A percentile compares a stretch with the other conserved stretches of the same genome.
Conservation (phyloP, 495 filamentous ascomycete species). For the Saxophila tyrrhenica region DNA sequence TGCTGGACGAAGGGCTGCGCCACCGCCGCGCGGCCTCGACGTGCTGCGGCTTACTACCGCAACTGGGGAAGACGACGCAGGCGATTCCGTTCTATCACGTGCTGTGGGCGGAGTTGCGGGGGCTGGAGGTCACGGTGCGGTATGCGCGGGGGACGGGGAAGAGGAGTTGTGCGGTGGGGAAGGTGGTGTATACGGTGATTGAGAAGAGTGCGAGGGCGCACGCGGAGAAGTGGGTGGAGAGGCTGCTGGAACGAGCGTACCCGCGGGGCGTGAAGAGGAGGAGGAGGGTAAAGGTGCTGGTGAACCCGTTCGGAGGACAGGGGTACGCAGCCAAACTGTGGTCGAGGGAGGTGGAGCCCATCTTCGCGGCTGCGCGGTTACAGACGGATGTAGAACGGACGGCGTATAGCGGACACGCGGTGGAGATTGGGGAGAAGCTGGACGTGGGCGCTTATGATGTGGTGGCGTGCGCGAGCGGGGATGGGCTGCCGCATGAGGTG, state of each 20-base stretch:
- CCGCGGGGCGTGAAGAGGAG: slow-evolving; percentile 48
- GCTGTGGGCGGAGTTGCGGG: slow-evolving; percentile 61
- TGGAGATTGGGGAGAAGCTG: slow-evolving; percentile 65
- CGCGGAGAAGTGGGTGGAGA: slow-evolving; percentile 48
- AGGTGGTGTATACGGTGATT: slow-evolving; percentile 50
- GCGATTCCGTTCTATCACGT: slow-evolving; percentile 70
- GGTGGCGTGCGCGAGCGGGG: slow-evolving; percentile 80
- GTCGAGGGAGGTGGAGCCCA: slow-evolving; percentile 61
- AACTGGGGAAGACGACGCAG: slow-evolving; percentile 27
- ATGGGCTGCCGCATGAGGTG: slow-evolving; percentile 84
- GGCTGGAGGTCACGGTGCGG: slow-evolving; percentile 56
- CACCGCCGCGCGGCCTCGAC: slow-evolving; percentile 26
- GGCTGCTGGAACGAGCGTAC: slow-evolving; percentile 60
- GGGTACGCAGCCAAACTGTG: slow-evolving; percentile 67
- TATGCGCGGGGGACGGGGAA: slow-evolving; percentile 51
- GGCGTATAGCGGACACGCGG: slow-evolving; percentile 60
- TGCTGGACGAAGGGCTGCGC: slow-evolving; percentile 43
- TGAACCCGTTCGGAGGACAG: slow-evolving; percentile 85
- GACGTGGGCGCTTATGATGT: slow-evolving; percentile 72
- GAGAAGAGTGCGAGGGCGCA: slow-evolving; percentile 29
- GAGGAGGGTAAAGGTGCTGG: slow-evolving; percentile 72
- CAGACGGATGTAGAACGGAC: slow-evolving; percentile 66
- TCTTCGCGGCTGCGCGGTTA: slow-evolving; percentile 75
- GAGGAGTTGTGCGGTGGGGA: slow-evolving; percentile 44
- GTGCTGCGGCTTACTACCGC: slow-evolving; percentile 38